phyloP scores from a whole-genome alignment of 495 filamentous ascomycete species.

The Aspergillus nidulans region DNA sequence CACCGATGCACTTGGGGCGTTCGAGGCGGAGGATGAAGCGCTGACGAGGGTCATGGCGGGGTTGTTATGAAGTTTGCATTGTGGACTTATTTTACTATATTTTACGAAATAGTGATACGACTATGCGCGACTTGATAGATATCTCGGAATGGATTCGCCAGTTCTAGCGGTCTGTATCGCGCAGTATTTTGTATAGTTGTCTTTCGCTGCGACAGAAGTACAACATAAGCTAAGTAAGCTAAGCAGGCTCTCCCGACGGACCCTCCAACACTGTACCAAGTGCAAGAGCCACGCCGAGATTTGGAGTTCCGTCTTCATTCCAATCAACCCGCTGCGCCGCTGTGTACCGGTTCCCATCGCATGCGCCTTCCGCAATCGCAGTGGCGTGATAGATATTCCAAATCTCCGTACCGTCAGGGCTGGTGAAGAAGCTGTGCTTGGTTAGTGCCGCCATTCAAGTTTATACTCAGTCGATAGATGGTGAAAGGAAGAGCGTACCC shows the following conservation, averaged over 20 bases:
- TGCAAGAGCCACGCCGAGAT: neutral
- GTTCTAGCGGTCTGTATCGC: too few relatives aligned
- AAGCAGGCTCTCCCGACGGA: neutral
- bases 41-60: slow-evolving; percentile 41
- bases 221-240: neutral
- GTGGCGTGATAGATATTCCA: slow-evolving; percentile 10
- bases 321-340: slow-evolving; percentile 2
- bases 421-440: slow-evolving; percentile 7
- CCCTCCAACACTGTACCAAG: neutral
- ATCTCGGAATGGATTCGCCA: too few relatives aligned
- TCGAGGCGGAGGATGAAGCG: slow-evolving; percentile 40
- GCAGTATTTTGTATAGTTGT: too few relatives aligned
- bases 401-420: slow-evolving; percentile 7
- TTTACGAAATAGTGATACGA: neutral
- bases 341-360: slow-evolving; percentile 8
- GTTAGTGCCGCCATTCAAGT: neutral
- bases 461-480: neutral
- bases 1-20: slow-evolving; percentile 24
- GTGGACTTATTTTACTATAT: neutral
- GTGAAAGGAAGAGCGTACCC: neutral
- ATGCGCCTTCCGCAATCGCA: neutral
- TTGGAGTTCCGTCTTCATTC: slow-evolving; percentile 1
- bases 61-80: slow-evolving; percentile 22
- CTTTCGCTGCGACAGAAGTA: too few relatives aligned
- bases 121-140: too few relatives aligned